Evolutionary conservation across 352 stramenopile species (phyloP).

Genomic region (Peronospora farinosa): DNA sequence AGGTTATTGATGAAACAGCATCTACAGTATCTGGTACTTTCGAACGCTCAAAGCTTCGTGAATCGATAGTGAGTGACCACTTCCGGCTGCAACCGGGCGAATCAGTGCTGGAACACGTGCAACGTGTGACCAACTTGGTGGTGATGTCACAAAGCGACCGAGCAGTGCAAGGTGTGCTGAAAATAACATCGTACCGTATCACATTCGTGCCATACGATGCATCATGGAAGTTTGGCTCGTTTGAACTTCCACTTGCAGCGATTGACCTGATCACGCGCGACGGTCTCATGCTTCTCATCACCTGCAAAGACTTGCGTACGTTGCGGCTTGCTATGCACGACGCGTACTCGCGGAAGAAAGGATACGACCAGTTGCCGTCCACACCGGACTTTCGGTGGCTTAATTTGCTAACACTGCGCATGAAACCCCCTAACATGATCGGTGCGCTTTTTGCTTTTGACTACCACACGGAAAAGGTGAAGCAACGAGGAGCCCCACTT

Average conservation of each 20-base stretch:
- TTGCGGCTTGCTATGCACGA: slow-evolving; percentile 81
- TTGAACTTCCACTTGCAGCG: slow-evolving; percentile 71
- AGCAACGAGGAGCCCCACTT: slow-evolving; percentile 27
- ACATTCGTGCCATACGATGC: slow-evolving; percentile 81
- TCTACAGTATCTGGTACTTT: slow-evolving; percentile 32
- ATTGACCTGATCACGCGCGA: slow-evolving; percentile 77
- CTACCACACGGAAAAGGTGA: slow-evolving; percentile 64
- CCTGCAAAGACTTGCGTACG: slow-evolving; percentile 76
- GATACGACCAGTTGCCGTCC: slow-evolving; percentile 66
- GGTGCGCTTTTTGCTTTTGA: slow-evolving; percentile 74
- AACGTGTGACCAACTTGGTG: slow-evolving; percentile 82
- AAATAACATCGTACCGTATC: slow-evolving; percentile 80
- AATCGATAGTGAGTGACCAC: slow-evolving; percentile 61
- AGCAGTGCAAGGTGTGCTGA: slow-evolving; percentile 76
- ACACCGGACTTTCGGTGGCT: slow-evolving; percentile 77
- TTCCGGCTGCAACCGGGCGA: slow-evolving; percentile 59
- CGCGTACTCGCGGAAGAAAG: slow-evolving; percentile 77
- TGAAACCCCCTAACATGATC: slow-evolving; percentile 78
- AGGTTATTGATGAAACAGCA: slow-evolving; percentile 28
- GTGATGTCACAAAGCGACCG: slow-evolving; percentile 80
- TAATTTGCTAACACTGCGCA: slow-evolving; percentile 67
- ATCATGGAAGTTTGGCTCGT: slow-evolving; percentile 80
- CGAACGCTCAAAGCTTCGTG: slow-evolving; percentile 37
- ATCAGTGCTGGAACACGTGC: slow-evolving; percentile 67
- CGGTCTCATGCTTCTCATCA: slow-evolving; percentile 72